Evolutionary conservation across 352 stramenopile genomes (phyloP).

Genomic region (Phytophthora ohioensis): DNA sequence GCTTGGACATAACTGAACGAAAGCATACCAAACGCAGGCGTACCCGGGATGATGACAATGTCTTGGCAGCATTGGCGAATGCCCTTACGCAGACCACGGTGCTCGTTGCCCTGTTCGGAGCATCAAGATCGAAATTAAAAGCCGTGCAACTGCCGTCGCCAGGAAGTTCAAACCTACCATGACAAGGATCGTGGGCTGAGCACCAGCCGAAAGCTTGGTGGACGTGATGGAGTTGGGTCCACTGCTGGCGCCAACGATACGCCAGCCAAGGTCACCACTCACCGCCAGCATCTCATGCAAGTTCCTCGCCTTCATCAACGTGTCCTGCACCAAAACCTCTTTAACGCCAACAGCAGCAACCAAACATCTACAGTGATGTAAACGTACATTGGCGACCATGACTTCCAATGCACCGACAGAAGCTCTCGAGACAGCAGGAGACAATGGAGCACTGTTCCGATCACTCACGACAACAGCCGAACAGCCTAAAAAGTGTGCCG

Average conservation of each 20-base stretch:
- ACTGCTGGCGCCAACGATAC: conserved; percentile 74
- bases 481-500: conserved; percentile 81
- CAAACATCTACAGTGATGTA: not conserved
- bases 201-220: conserved; percentile 50
- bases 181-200: conserved; percentile 79
- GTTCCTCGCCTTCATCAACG: conserved; percentile 72
- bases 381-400: conserved; percentile 72
- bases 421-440: conserved; percentile 74
- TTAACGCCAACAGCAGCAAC: not conserved
- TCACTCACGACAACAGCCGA: conserved; percentile 73
- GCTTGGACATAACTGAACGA: conserved; percentile 3
- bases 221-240: conserved; percentile 76
- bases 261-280: conserved; percentile 75
- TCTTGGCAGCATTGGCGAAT: conserved; percentile 81
- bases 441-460: conserved; percentile 76
- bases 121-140: conserved; percentile 2
- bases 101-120: conserved; percentile 70
- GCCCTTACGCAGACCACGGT: conserved; percentile 73
- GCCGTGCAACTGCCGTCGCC: not conserved
- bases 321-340: conserved; percentile 43
- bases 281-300: conserved; percentile 75
- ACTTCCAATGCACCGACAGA: conserved; percentile 82
- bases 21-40: conserved; percentile 1
- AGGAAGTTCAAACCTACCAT: conserved; percentile 56
- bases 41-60: conserved; percentile 79